Evolutionary conservation across 2,329 filamentous ascomycete species (phyloP).

Genomic region (Parastagonospora nodorum): DNA sequence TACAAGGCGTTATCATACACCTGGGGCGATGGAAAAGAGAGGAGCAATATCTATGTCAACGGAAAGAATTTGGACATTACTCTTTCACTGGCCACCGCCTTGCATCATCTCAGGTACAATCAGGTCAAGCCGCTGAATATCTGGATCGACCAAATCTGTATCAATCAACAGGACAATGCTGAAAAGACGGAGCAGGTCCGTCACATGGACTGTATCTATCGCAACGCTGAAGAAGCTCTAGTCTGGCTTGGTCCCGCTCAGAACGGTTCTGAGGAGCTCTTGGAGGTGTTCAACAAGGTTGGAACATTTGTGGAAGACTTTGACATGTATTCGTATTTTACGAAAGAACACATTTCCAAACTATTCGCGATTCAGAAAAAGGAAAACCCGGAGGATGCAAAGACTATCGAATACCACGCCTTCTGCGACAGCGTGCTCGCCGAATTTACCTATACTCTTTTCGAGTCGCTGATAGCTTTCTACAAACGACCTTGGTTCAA

Average conservation of each 20-base stretch:
- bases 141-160: conserved; percentile 1
- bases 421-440: not conserved
- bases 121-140: not conserved
- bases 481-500: not conserved
- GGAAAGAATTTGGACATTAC: not conserved
- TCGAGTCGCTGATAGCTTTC: not conserved
- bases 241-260: not conserved
- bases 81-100: not conserved
- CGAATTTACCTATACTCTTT: not conserved
- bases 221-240: not conserved
- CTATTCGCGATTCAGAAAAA: not conserved
- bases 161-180: not conserved
- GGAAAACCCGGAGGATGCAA: not conserved
- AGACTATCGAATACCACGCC: not conserved
- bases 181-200: not conserved
- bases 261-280: not conserved
- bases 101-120: not conserved
- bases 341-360: not conserved
- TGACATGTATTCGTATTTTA: not conserved
- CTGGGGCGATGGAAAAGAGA: not conserved
- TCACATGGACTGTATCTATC: not conserved
- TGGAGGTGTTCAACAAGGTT: conserved; percentile 1
- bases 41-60: not conserved
- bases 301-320: not conserved
- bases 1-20: conserved; percentile 2